Evolutionary conservation across 2,329 filamentous ascomycete genomes (phyloP).

Genomic region (Sporothrix dimorphospora): DNA sequence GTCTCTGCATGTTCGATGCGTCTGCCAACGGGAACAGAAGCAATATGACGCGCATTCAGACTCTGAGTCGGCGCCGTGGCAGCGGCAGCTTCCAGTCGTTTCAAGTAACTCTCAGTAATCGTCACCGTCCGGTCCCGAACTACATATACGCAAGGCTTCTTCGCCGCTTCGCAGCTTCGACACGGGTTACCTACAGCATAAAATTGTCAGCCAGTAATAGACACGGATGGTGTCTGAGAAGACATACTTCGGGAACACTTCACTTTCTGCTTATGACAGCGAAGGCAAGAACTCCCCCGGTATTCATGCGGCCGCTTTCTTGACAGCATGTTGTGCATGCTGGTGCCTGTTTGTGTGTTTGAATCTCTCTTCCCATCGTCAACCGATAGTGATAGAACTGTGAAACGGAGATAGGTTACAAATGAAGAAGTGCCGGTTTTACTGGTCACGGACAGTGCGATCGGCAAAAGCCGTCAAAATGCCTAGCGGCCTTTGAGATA

Average conservation of each 20-base stretch:
- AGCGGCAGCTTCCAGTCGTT: slow-evolving; percentile 1
- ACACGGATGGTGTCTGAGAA: not conserved
- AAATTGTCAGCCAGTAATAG: not conserved
- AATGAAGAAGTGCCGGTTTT: not conserved
- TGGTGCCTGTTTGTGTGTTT: too few relatives aligned
- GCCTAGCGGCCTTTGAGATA: slow-evolving; percentile 17
- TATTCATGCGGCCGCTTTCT: slow-evolving; percentile 19
- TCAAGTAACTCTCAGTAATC: slow-evolving; percentile 19
- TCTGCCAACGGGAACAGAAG: not conserved
- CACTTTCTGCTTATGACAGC: slow-evolving; percentile 27
- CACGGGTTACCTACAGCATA: not conserved
- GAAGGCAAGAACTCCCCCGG: slow-evolving; percentile 22
- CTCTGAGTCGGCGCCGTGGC: not conserved
- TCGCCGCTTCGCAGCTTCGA: slow-evolving; percentile 16
- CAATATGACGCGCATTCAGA: not conserved
- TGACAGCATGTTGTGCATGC: not conserved
- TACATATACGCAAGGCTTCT: slow-evolving; percentile 22
- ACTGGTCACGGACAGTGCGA: not conserved
- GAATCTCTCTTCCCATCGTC: not conserved
- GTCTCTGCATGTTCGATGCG: not conserved
- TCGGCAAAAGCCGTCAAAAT: not conserved
- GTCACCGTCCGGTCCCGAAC: slow-evolving; percentile 13
- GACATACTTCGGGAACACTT: slow-evolving; percentile 24
- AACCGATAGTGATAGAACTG: not conserved
- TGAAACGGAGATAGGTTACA: not conserved